phyloP scores from a whole-genome alignment of 805 yeast genomes.

The Candida taoyuanica region DNA sequence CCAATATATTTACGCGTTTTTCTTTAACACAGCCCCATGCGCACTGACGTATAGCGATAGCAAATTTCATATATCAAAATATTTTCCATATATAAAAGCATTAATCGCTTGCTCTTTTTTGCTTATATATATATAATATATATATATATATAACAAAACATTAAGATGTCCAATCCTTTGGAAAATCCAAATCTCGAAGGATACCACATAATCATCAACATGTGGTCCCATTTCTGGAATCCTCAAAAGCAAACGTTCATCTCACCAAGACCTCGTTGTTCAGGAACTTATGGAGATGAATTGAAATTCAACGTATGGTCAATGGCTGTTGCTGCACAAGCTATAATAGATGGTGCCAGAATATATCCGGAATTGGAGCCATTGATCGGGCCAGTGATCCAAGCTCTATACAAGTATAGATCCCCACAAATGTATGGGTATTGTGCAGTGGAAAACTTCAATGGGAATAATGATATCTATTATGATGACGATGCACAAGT shows the following conservation, averaged over 20 bases:
- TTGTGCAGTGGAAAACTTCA: constrained; percentile 58
- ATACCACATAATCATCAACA: constrained; percentile 17
- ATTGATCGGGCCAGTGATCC: constrained; percentile 47
- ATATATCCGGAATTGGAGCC: constrained; percentile 45
- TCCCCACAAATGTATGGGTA: constrained; percentile 49
- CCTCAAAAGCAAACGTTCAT: constrained; percentile 20
- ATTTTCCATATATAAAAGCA: no score
- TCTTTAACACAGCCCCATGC: no score
- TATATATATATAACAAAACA: no score
- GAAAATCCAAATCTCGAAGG: constrained; percentile 26
- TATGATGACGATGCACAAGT: constrained; percentile 77
- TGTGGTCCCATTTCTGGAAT: constrained; percentile 26
- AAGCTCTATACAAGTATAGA: constrained; percentile 47
- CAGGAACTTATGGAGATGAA: constrained; percentile 47
- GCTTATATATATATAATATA: no score
- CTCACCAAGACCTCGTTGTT: constrained; percentile 24
- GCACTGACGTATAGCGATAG: no score
- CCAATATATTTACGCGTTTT: no score
- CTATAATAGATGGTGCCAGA: constrained; percentile 59
- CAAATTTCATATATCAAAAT: no score
- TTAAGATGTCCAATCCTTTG: no score
- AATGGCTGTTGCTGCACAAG: constrained; percentile 59
- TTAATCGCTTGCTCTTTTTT: no score
- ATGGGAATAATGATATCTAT: constrained; percentile 59
- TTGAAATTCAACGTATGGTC: constrained; percentile 66